Base-by-base conservation (phyloP, 2,329 filamentous ascomycete species). In the Penicillium griseofulvum region DNA sequence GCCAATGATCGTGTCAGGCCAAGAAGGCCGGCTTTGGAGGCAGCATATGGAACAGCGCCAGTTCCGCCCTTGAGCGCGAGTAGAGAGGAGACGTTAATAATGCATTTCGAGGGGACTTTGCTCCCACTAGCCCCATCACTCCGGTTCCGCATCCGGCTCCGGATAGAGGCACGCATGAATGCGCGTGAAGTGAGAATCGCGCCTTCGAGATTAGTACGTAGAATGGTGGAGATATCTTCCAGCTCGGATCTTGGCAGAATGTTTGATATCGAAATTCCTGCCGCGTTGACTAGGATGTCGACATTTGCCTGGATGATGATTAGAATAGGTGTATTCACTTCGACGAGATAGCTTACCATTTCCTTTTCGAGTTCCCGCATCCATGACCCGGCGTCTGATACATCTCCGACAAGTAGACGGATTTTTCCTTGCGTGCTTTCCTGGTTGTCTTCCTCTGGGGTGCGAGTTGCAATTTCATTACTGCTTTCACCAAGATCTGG, bases 81-180 rank as follows among this genome's bases (percentile, higher is more conserved):
- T 29, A 95, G 76, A 45, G 89, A 93, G 0, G 89, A 86, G 22
- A 96, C 77, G 67, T 96, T 96, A 71, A 96, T 86, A 58, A 96
- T 91, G 66, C 85, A 89, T 52, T 89, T 84, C 1, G 87, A 85
- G 49, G 80, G 76, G 1, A 28, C 34, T 12, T 47, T 85, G 17
- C 85, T 81, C 2, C 83, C 81, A 49, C 80, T 76, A 1, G 24
- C 22, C 47, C 42, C 12, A 16, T 43, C 43, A 19, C 47, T 55
- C 22, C 65, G 63, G 38, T 60, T 64, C 34, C 66, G 67, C 10
- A 70, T 54, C 6, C 67, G 62, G 41, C 60, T 67, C 42, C 70
- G 71, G 43, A 71, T 71, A 17, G 65, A 66, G 12, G 68, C 71
- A 34, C 73, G 71, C 16, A 74, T 54, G 29, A 78, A 62, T 0